These are phyloP conservation scores for Candida smagusa DNA, from an alignment of 1,139 yeast genomes.

Conservation along the genomic window DNA sequence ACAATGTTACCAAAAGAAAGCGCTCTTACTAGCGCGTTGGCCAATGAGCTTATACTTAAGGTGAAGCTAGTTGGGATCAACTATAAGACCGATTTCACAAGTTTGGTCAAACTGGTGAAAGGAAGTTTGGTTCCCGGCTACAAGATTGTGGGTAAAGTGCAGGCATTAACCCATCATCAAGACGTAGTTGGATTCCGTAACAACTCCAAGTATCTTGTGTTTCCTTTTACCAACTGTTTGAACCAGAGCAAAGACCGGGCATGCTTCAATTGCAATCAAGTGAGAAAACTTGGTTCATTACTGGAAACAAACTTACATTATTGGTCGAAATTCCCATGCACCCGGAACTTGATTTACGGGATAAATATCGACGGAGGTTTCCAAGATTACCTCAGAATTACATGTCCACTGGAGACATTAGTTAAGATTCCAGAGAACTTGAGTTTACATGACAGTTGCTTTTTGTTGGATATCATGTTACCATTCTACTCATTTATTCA, in stretches of 20 bases:
- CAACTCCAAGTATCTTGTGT: slow-evolving; percentile 28
- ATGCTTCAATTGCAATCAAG: slow-evolving; percentile 24
- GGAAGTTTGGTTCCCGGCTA: slow-evolving; percentile 31
- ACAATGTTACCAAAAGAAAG: slow-evolving; percentile 31
- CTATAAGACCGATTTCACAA: slow-evolving; percentile 23
- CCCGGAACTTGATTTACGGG: slow-evolving; percentile 30
- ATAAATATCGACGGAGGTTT: slow-evolving; percentile 39
- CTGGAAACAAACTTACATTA: neutral
- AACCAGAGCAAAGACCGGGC: slow-evolving; percentile 17
- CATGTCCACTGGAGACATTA: slow-evolving; percentile 23
- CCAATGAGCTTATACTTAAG: slow-evolving; percentile 25
- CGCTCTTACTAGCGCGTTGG: slow-evolving; percentile 10
- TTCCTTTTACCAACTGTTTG: slow-evolving; percentile 36
- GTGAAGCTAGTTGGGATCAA: slow-evolving; percentile 32
- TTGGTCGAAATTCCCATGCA: slow-evolving; percentile 20
- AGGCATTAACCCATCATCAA: slow-evolving; percentile 9
- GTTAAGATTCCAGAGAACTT: slow-evolving; percentile 29
- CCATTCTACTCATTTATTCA: slow-evolving; percentile 33
- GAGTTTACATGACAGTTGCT: slow-evolving; percentile 39
- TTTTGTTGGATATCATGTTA: slow-evolving; percentile 31
- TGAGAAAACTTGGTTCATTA: slow-evolving; percentile 1
- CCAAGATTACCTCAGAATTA: slow-evolving; percentile 33
- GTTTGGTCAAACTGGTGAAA: slow-evolving; percentile 5
- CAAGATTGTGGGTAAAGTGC: slow-evolving; percentile 29
- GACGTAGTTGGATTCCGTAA: slow-evolving; percentile 4